These are phyloP conservation scores for Tulasnella calospora DNA, from an alignment of 768 basidiomycete species.

Conservation along the genomic window DNA sequence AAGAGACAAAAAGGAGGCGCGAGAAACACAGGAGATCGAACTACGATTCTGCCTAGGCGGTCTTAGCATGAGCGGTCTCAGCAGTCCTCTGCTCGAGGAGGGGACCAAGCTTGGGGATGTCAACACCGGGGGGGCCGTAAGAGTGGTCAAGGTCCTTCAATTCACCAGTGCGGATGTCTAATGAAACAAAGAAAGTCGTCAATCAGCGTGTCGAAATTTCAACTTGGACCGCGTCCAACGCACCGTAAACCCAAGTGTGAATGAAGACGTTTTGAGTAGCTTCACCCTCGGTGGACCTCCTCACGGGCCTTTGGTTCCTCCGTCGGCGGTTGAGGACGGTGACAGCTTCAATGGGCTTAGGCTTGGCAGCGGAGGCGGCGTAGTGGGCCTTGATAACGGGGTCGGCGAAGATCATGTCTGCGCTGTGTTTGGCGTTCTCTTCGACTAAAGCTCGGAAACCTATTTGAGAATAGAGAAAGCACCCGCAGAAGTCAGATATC, in stretches of 20 bases:
- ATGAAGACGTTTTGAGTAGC: conserved; percentile 19
- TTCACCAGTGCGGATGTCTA: conserved; percentile 24
- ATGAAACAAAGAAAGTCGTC: background rate
- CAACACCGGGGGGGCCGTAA: conserved; percentile 20
- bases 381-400: conserved; percentile 23
- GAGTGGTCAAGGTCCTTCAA: conserved; percentile 26
- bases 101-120: background rate
- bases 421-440: conserved; percentile 27
- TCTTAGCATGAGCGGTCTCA: background rate
- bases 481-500: background rate
- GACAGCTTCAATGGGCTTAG: background rate
- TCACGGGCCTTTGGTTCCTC: background rate
- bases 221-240: background rate
- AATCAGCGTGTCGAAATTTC: background rate
- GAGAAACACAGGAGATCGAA: background rate
- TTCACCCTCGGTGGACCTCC: background rate
- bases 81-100: background rate
- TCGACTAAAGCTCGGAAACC: conserved; percentile 28
- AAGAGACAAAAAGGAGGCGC: background rate
- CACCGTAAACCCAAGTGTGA: conserved; percentile 27
- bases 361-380: background rate
- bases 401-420: conserved; percentile 10
- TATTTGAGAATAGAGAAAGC: background rate
- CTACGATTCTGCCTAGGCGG: too few relatives aligned
- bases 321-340: background rate